These are phyloP conservation scores for Ophiostoma tasmaniense DNA, from an alignment of 2,329 filamentous ascomycete species.

Conservation along the genomic window DNA sequence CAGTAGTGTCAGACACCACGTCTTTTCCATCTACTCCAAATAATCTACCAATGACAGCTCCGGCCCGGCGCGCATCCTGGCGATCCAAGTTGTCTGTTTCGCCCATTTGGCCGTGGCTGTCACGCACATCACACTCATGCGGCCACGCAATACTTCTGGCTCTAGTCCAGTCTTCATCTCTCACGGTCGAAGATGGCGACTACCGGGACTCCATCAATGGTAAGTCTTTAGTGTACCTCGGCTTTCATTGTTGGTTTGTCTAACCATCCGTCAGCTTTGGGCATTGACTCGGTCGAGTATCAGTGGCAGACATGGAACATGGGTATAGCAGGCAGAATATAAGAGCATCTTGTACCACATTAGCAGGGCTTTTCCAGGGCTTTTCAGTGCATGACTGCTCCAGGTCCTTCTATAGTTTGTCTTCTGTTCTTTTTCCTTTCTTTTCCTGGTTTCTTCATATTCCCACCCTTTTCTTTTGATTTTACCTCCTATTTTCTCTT, in stretches of 20 bases:
- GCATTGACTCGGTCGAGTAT: constrained; percentile 12
- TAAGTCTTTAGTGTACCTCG: background rate
- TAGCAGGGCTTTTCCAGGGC: no score
- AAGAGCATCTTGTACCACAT: background rate
- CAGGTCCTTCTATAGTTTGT: no score
- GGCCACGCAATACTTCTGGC: constrained; percentile 1
- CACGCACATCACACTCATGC: constrained; percentile 4
- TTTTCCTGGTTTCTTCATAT: background rate
- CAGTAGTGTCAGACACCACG: background rate
- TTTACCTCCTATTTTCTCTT: background rate
- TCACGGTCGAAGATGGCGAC: background rate
- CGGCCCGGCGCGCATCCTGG: background rate
- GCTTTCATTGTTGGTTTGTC: background rate
- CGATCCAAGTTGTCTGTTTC: background rate
- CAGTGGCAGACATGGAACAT: constrained; percentile 15
- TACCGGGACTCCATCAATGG: background rate
- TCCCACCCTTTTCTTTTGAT: background rate
- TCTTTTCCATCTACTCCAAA: background rate
- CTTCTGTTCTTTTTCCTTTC: background rate
- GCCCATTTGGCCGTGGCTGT: constrained; percentile 14
- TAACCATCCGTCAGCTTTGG: constrained; percentile 9
- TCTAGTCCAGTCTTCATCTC: background rate
- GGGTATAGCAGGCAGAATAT: background rate
- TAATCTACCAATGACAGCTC: background rate
- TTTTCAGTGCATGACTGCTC: no score